These are phyloP conservation scores for Neurospora pannonica DNA, from an alignment of 495 filamentous ascomycete genomes.

Conservation along the genomic window DNA sequence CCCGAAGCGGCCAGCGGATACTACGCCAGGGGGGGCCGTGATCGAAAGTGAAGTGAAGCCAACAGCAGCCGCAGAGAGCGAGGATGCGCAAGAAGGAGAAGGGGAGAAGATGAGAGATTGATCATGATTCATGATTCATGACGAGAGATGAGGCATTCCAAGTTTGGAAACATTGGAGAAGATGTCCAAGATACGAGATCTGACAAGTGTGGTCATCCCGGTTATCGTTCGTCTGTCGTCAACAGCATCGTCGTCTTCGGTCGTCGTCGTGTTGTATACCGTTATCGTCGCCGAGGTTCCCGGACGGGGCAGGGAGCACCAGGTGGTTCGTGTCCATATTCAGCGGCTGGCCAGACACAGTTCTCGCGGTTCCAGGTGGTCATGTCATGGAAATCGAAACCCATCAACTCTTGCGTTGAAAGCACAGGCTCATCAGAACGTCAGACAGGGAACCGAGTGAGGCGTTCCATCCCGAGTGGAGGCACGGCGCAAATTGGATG, in stretches of 20 bases:
- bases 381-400: background rate
- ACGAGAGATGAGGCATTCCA: background rate
- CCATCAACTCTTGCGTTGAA: background rate
- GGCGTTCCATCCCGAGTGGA: background rate
- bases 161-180: background rate
- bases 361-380: background rate
- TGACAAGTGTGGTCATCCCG: background rate
- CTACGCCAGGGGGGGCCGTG: background rate
- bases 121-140: background rate
- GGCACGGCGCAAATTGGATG: background rate
- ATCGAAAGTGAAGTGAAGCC: background rate
- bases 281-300: background rate
- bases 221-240: background rate
- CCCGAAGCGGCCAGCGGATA: background rate
- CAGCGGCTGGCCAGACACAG: background rate
- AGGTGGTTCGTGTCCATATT: background rate
- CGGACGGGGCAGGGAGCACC: background rate
- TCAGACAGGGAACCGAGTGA: background rate
- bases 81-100: background rate
- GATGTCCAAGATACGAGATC: background rate
- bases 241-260: background rate
- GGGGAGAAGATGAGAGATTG: background rate
- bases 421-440: background rate
- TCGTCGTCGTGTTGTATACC: background rate
- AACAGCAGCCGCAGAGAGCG: background rate